Conservation (phyloP, 1,139 yeast species). For the Pichia sp. region DNA sequence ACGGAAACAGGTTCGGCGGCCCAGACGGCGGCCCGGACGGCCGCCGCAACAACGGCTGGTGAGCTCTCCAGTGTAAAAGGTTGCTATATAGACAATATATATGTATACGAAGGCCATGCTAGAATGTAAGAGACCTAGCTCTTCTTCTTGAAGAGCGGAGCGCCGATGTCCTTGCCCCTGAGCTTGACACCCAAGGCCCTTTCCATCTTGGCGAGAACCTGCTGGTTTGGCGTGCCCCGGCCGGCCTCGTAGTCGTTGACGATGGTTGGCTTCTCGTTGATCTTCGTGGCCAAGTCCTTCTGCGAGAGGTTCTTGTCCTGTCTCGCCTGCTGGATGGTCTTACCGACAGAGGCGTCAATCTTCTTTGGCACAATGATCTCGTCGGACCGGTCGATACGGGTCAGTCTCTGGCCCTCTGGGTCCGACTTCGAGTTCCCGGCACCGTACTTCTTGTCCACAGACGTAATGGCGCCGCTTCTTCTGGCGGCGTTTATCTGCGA, state of each 20-base stretch:
- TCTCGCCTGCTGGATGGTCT: constrained; percentile 81
- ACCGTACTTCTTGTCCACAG: constrained; percentile 90
- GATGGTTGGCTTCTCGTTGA: constrained; percentile 93
- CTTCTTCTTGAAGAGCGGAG: constrained; percentile 76
- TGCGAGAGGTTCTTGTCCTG: constrained; percentile 87
- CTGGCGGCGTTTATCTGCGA: constrained; percentile 89
- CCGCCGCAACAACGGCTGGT: background rate
- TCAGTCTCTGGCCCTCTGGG: constrained; percentile 91
- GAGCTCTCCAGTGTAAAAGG: background rate
- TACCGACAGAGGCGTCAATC: constrained; percentile 78
- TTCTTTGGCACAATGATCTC: constrained; percentile 93
- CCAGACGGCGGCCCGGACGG: background rate
- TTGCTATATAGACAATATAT: background rate
- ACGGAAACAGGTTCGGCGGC: background rate
- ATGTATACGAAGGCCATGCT: background rate
- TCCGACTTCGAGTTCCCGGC: constrained; percentile 60
- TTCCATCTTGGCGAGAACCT: constrained; percentile 85
- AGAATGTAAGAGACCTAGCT: background rate
- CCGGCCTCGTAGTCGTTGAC: constrained; percentile 97
- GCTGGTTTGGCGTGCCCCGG: constrained; percentile 95
- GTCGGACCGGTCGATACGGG: constrained; percentile 89
- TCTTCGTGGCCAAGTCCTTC: constrained; percentile 91
- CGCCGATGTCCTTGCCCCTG: constrained; percentile 94
- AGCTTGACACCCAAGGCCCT: constrained; percentile 91
- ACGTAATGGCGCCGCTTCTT: constrained; percentile 81